phyloP scores from a whole-genome alignment of 257 asterid species.

The Dorcoceras hygrometricum region DNA sequence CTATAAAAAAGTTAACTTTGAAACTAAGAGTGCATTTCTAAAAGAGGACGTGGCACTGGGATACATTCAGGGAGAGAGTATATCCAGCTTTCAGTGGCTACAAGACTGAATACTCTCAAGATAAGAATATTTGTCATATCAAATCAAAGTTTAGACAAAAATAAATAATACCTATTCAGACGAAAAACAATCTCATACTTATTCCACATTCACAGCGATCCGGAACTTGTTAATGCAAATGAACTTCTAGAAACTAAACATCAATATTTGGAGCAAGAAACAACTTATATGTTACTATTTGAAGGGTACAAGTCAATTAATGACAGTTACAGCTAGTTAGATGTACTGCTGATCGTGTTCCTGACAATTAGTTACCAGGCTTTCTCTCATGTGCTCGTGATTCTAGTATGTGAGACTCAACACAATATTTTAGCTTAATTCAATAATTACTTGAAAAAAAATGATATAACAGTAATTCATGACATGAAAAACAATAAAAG shows the following conservation, averaged over 20 bases:
- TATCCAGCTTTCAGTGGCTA: neutral
- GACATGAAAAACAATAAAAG: constrained; percentile 8
- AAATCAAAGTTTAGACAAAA: no score
- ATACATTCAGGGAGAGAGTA: no score
- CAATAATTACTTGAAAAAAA: neutral
- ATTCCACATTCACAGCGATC: neutral
- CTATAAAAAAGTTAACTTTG: neutral
- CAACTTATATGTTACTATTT: neutral
- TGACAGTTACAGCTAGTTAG: neutral
- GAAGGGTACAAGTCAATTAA: no score
- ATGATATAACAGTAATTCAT: neutral
- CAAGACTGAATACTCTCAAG: neutral
- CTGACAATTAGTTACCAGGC: neutral
- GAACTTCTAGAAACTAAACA: neutral
- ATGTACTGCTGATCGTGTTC: neutral
- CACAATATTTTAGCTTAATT: neutral
- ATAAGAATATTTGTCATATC: neutral
- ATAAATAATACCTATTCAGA: no score
- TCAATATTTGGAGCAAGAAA: neutral
- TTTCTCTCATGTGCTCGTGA: neutral
- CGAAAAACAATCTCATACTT: no score
- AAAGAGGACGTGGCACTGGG: neutral
- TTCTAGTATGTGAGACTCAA: neutral
- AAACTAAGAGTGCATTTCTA: neutral
- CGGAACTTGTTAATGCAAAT: neutral